These are phyloP conservation scores for Saccharomyces hybrid DNA, from an alignment of 1,139 yeast genomes.

Conservation along the genomic window DNA sequence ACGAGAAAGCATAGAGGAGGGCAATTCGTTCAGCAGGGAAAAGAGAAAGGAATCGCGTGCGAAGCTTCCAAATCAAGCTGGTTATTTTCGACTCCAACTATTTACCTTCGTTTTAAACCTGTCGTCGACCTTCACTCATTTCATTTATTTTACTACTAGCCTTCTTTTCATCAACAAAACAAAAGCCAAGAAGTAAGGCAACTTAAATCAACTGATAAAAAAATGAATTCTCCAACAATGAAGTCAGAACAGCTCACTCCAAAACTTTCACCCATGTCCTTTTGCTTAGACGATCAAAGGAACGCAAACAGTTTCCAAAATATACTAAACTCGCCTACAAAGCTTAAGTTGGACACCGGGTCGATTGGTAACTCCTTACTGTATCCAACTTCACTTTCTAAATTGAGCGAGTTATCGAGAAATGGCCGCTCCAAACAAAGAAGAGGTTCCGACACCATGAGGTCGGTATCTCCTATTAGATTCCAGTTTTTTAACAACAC, in stretches of 20 bases:
- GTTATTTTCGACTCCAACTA: slow-evolving; percentile 5
- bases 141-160: neutral
- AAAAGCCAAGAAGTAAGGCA: neutral
- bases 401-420: slow-evolving; percentile 23
- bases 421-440: slow-evolving; percentile 19
- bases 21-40: neutral
- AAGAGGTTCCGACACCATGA: slow-evolving; percentile 18
- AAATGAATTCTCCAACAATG: slow-evolving; percentile 22
- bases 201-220: neutral
- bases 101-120: slow-evolving; percentile 4
- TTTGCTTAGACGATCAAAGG: slow-evolving; percentile 24
- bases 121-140: neutral
- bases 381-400: slow-evolving; percentile 29
- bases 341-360: slow-evolving; percentile 63
- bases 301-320: slow-evolving; percentile 13
- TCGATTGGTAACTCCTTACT: slow-evolving; percentile 59
- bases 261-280: slow-evolving; percentile 24
- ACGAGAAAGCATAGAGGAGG: neutral
- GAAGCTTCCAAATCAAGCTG: neutral
- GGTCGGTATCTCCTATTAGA: slow-evolving; percentile 24
- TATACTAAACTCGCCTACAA: slow-evolving; percentile 23
- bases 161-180: neutral
- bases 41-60: neutral
- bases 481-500: slow-evolving; percentile 13
- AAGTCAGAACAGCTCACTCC: slow-evolving; percentile 23